phyloP scores from a whole-genome alignment of 495 filamentous ascomycete genomes.

The Recurvomyces mirabilis region DNA sequence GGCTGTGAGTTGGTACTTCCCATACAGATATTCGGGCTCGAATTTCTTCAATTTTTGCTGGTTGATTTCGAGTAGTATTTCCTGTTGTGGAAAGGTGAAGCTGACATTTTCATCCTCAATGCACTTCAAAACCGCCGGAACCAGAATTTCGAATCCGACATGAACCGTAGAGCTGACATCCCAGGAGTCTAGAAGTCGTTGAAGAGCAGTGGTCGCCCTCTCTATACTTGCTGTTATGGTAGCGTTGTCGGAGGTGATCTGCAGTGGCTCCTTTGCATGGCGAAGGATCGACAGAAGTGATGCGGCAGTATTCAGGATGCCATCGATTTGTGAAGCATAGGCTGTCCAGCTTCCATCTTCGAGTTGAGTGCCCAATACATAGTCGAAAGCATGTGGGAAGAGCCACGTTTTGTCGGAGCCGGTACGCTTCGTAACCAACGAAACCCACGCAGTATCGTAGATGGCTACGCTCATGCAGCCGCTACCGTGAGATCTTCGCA shows the following conservation, averaged over 20 bases:
- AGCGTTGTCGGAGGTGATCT: neutral
- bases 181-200: slow-evolving; percentile 23
- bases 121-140: slow-evolving; percentile 24
- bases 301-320: slow-evolving; percentile 31
- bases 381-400: slow-evolving; percentile 31
- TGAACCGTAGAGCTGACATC: slow-evolving; percentile 25
- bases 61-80: slow-evolving; percentile 14
- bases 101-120: slow-evolving; percentile 17
- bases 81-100: slow-evolving; percentile 18
- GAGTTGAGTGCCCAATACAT: slow-evolving; percentile 24
- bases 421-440: slow-evolving; percentile 30
- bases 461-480: slow-evolving; percentile 25
- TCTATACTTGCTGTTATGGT: neutral
- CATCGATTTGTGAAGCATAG: slow-evolving; percentile 25
- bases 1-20: slow-evolving; percentile 23
- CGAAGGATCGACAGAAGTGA: slow-evolving; percentile 26
- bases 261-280: slow-evolving; percentile 1
- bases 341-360: slow-evolving; percentile 26
- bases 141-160: slow-evolving; percentile 35
- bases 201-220: slow-evolving; percentile 14
- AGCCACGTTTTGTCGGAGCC: slow-evolving; percentile 22
- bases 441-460: slow-evolving; percentile 41
- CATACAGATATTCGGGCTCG: slow-evolving; percentile 26
- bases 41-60: slow-evolving; percentile 26
- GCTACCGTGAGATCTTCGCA: neutral